These are phyloP conservation scores for Rhodomyrtus psidioides DNA, from an alignment of 441 rosid genomes.

Conservation along the genomic window DNA sequence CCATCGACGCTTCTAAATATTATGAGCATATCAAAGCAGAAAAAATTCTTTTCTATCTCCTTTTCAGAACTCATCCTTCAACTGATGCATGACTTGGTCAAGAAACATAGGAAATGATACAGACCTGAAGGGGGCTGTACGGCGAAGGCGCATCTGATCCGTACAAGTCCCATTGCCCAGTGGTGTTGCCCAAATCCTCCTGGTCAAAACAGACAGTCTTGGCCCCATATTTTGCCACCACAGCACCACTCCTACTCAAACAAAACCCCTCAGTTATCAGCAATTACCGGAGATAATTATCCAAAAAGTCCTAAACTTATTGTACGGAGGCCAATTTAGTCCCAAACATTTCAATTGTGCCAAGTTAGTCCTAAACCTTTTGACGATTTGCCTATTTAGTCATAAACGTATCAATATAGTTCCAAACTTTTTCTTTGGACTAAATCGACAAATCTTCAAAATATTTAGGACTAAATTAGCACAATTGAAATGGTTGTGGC, in stretches of 20 bases:
- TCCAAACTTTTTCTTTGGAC: no score
- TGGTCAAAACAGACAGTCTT: slow-evolving; percentile 95
- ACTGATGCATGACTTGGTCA: neutral
- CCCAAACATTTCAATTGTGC: no score
- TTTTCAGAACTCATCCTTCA: neutral
- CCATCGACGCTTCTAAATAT: neutral
- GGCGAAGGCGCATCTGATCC: slow-evolving; percentile 99
- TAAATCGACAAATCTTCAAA: no score
- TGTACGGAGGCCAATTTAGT: no score
- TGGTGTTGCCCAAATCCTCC: slow-evolving; percentile 94
- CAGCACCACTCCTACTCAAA: slow-evolving; percentile 45
- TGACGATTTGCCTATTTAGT: no score
- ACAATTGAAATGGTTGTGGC: no score
- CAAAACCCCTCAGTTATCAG: neutral
- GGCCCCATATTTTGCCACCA: slow-evolving; percentile 89
- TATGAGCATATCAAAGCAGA: neutral
- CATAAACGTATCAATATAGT: no score
- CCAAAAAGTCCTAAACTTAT: no score
- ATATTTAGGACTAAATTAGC: no score
- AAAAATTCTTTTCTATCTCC: neutral
- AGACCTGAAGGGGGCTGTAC: slow-evolving; percentile 87
- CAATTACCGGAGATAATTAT: neutral
- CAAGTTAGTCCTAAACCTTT: no score
- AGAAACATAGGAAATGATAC: neutral
- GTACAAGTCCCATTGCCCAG: slow-evolving; percentile 93